Evolutionary conservation across 768 basidiomycete species (phyloP).

Genomic region (Mycena vulgaris): DNA sequence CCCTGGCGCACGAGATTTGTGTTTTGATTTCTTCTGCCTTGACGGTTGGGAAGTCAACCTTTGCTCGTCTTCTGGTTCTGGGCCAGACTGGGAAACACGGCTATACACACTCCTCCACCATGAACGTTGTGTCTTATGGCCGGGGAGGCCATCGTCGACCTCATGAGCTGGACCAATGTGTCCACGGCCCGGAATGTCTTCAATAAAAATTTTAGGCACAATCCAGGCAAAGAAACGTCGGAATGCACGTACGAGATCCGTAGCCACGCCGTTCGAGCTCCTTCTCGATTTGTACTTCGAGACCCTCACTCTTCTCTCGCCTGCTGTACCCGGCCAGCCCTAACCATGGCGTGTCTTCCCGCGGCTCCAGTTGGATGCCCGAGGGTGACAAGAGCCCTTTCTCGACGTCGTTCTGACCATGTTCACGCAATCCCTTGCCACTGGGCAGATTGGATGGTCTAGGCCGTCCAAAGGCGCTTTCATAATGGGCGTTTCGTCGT

Average conservation of each 20-base stretch:
- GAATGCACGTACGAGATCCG: slow-evolving; percentile 49
- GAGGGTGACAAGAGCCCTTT: slow-evolving; percentile 29
- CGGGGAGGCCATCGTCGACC: slow-evolving; percentile 37
- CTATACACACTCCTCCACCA: slow-evolving; percentile 74
- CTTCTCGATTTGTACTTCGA: slow-evolving; percentile 67
- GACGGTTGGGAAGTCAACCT: slow-evolving; percentile 30
- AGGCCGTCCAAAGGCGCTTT: slow-evolving; percentile 60
- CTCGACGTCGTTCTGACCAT: slow-evolving; percentile 32
- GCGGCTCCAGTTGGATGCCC: not conserved
- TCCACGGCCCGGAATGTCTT: slow-evolving; percentile 43
- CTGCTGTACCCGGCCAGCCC: slow-evolving; percentile 51
- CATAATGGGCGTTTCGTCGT: slow-evolving; percentile 59
- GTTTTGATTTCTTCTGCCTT: slow-evolving; percentile 32
- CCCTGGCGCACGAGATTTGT: slow-evolving; percentile 25
- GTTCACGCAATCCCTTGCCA: slow-evolving; percentile 3
- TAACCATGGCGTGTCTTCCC: slow-evolving; percentile 20
- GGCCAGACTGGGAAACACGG: slow-evolving; percentile 62
- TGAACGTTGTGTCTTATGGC: slow-evolving; percentile 55
- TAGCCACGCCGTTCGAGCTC: slow-evolving; percentile 68
- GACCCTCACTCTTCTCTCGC: slow-evolving; percentile 66
- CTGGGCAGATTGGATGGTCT: slow-evolving; percentile 42
- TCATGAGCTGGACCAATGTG: slow-evolving; percentile 38
- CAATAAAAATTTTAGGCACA: not conserved
- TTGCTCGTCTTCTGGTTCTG: slow-evolving; percentile 46
- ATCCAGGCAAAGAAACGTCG: not conserved